These are phyloP conservation scores for Xylaria hypoxylon DNA, from an alignment of 2,329 filamentous ascomycete species.

Conservation along the genomic window DNA sequence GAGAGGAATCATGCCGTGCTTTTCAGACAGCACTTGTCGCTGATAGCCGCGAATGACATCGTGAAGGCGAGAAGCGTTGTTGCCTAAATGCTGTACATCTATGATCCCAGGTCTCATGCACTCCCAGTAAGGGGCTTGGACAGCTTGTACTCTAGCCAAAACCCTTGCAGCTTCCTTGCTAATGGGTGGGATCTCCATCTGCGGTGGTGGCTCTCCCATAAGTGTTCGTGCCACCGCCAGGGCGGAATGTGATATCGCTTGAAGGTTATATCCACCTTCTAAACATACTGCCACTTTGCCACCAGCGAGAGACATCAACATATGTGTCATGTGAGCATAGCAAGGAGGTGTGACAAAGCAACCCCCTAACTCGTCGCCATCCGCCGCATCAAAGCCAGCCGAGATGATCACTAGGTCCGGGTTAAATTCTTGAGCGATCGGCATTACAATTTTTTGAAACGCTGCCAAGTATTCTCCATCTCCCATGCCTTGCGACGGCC, in stretches of 20 bases:
- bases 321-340: constrained; percentile 98
- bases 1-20: constrained; percentile 81
- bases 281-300: constrained; percentile 93
- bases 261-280: constrained; percentile 95
- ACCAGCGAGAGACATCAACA: constrained; percentile 94
- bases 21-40: constrained; percentile 75
- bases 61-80: constrained; percentile 74
- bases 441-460: constrained; percentile 96
- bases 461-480: constrained; percentile 97
- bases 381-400: constrained; percentile 94
- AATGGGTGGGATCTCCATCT: constrained; percentile 67
- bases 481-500: constrained; percentile 82
- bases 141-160: constrained; percentile 68
- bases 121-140: constrained; percentile 82
- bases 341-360: constrained; percentile 92
- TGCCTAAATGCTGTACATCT: constrained; percentile 62
- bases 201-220: constrained; percentile 90
- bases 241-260: constrained; percentile 91
- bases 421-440: constrained; percentile 91
- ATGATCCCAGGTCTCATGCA: constrained; percentile 81
- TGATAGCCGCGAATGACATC: constrained; percentile 85
- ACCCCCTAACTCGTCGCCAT: constrained; percentile 90
- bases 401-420: constrained; percentile 96
- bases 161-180: constrained; percentile 68
- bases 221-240: constrained; percentile 90